Conservation (phyloP, 2,329 filamentous ascomycete species). For the Periglandula ipomoeae region DNA sequence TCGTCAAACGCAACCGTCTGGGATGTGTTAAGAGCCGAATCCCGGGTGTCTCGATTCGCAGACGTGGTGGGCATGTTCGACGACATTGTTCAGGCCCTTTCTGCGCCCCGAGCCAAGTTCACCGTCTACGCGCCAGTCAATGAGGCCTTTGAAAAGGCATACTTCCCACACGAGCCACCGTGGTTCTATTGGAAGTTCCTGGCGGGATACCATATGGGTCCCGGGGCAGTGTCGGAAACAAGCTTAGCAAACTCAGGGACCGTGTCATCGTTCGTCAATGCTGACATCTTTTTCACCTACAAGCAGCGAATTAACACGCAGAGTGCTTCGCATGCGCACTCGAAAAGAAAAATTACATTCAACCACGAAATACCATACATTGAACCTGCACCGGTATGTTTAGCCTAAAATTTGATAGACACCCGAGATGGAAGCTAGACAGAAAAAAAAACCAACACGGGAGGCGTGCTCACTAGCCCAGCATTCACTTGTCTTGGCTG, state of each 20-base stretch:
- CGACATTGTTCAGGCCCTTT: conserved; percentile 1
- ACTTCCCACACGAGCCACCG: background rate
- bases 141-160: background rate
- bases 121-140: conserved; percentile 2
- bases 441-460: no score
- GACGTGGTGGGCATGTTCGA: background rate
- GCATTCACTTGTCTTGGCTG: no score
- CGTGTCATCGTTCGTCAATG: conserved; percentile 3
- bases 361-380: background rate
- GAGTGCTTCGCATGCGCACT: background rate
- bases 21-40: background rate
- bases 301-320: conserved; percentile 3
- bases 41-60: background rate
- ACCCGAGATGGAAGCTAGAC: no score
- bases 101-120: background rate
- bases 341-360: conserved; percentile 1
- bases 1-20: background rate
- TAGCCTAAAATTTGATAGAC: no score
- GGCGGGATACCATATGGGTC: background rate
- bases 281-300: conserved; percentile 4
- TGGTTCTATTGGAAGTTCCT: background rate
- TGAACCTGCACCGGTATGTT: background rate
- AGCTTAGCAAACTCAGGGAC: background rate
- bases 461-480: no score
- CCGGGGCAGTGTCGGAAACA: background rate